Conservation (phyloP, 345 rosid species). For the Brassica napus region Da-Ae NC_063452.1:48025501-48026000, state of each 20-base stretch:
- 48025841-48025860: constrained; percentile 7
- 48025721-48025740: constrained; percentile 29
- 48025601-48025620: neutral
- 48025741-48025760: constrained; percentile 41
- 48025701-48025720: constrained; percentile 27
- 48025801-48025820: constrained; percentile 17
- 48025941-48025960: neutral
- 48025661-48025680: neutral
- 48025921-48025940: constrained; percentile 40
- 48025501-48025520: constrained; percentile 21
- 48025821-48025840: constrained; percentile 27
- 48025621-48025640: constrained; percentile 11
- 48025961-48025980: no score
- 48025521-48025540: constrained; percentile 1
- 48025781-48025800: constrained; percentile 17
- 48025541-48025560: neutral
- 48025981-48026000: neutral
- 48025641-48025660: neutral
- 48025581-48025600: neutral
- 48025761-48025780: constrained; percentile 30
- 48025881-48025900: constrained; percentile 11
- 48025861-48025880: neutral
- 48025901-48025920: neutral
- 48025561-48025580: neutral
- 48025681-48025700: constrained; percentile 16